Evolutionary conservation across 148 eudicot genomes (phyloP), one percentile per base, ranked within the genome.

Genomic region (Cornus florida): DNA sequence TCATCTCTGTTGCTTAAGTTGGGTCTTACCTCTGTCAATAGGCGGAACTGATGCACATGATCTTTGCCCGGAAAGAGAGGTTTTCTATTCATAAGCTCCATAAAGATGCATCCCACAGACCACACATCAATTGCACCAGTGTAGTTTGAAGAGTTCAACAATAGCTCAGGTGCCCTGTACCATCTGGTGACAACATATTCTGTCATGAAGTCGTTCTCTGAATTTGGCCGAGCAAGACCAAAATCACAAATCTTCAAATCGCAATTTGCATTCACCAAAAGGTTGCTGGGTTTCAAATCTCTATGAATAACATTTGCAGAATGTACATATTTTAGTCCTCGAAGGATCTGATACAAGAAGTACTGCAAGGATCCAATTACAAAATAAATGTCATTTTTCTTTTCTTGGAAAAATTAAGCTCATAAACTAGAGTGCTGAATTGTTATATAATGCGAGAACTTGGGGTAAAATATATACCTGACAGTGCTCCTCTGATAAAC

Each of bases 41-140:
- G 78, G 73, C 92, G 90, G 94, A 94, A 87, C 84, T 94, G 98
- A 86, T 92, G 85, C 23, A 92, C 92, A 71, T 94, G 98, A 82
- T 94, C 97, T 79, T 76, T 89, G 59, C 98, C 98, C 0, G 97
- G 85, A 77, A 94, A 92, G 78, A 94, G 76, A 69, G 98, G 98
- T 81, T 81, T 91, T 78, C 91, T 84, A 76, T 87, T 94, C 94
- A 92, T 91, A 38, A 94, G 91, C 84, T 94, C 98, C 98, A 94
- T 92, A 81, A 78, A 94, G 73, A 94, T 92, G 84, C 98, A 94
- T 75, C 98, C 98, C 35, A 94, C 97, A 60, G 98, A 94, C 98
- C 98, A 94, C 14, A 94, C 87, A 83, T 94, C 98, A 33, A 94
- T 94, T 35, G 96, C 93, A 60, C 92, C 91, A 8, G 91, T 94